Conservation (phyloP, 495 filamentous ascomycete genomes). For the Darksidea phi region DNA sequence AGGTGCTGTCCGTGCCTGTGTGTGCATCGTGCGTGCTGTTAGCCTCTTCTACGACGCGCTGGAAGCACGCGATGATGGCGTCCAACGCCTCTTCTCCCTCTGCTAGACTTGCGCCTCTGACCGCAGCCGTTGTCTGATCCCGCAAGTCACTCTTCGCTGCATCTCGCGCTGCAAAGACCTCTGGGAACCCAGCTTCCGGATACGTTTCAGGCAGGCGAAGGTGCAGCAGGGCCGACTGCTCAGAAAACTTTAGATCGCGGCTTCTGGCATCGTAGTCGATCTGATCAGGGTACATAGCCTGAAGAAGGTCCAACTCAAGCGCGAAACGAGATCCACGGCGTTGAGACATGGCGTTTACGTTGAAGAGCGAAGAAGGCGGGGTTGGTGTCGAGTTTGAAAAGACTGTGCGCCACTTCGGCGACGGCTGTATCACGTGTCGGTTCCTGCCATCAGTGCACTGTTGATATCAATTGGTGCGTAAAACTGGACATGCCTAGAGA, state of each 20-base stretch:
- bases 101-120: constrained; percentile 8
- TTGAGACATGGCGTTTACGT: constrained; percentile 17
- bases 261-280: constrained; percentile 30
- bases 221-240: constrained; percentile 24
- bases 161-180: constrained; percentile 37
- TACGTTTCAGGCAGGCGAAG: constrained; percentile 41
- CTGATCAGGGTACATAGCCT: constrained; percentile 44
- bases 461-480: too few species aligned
- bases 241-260: constrained; percentile 37
- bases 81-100: constrained; percentile 43
- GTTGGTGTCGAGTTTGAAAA: too few species aligned
- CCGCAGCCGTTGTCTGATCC: constrained; percentile 29
- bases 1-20: not conserved
- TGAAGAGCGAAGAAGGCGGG: too few species aligned
- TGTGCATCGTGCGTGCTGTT: constrained; percentile 1
- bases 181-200: constrained; percentile 30
- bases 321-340: constrained; percentile 6
- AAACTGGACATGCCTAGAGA: too few species aligned
- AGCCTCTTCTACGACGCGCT: constrained; percentile 24
- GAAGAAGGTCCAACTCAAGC: constrained; percentile 39
- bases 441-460: too few species aligned
- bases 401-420: too few species aligned
- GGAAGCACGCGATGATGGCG: constrained; percentile 39
- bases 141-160: constrained; percentile 35
- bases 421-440: too few species aligned